Base-by-base conservation (phyloP, 768 basidiomycete genomes). In the Tubosaeta brunneosetosa region DNA sequence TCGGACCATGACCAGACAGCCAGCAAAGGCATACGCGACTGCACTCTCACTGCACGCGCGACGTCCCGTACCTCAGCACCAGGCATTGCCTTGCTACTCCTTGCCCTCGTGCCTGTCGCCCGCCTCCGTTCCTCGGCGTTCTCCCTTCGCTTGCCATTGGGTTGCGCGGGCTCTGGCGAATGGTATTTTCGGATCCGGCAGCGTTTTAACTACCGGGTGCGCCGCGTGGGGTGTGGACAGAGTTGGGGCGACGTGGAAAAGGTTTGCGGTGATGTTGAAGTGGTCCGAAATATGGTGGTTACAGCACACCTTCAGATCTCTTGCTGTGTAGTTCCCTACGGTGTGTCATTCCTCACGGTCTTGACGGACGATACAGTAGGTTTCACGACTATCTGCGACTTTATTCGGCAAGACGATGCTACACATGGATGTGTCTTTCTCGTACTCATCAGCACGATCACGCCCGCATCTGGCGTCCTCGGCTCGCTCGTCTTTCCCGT, bases 401-500 rank as follows among this genome's bases (percentile, higher is more conserved):
- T n/a, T n/a, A n/a, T n/a, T n/a, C n/a, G n/a, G n/a, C n/a, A n/a
- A n/a, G n/a, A n/a, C n/a, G n/a, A n/a, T n/a, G n/a, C n/a, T n/a
- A n/a, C n/a, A n/a, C n/a, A n/a, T n/a, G n/a, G n/a, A n/a, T n/a
- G n/a, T n/a, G n/a, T n/a, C n/a, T n/a, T n/a, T n/a, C n/a, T 48
- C 44, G 82, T 94, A 50, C 71, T 93, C 56, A 78, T 95, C 37
- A 91, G 90, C 7, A 77, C 87, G n/a, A n/a, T n/a, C n/a, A n/a
- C n/a, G n/a, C 89, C 93, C 4, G 64, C 75, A 6, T 74, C 85
- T 0, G 95, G 94, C 0, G 91, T 95, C 47, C 47, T 84, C 8
- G 93, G 94, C 5, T 91, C 95, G 3, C 77, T 97, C n/a, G 59
- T 80, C 8, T 91, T 89, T 78, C 94, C 94, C 0, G 50, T 67